Percentiles rank a stretch among this genome's conserved stretches.
Evolutionary conservation across 805 yeast species (phyloP).

Genomic region (Nakazawaea sp.): DNA sequence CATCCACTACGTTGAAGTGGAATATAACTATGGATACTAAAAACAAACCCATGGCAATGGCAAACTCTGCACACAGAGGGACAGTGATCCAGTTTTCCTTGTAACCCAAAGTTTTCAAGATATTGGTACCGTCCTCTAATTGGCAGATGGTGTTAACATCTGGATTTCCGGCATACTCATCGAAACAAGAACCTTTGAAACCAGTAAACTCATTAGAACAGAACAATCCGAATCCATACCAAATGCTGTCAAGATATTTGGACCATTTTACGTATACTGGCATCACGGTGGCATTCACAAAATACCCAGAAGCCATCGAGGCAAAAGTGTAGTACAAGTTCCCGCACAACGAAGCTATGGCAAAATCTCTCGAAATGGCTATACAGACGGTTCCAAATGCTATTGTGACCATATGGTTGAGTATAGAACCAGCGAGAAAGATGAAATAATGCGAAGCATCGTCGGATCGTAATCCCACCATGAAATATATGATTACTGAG

Average conservation of each 20-base stretch:
- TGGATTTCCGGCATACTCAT: constrained; percentile 25
- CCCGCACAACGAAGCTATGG: constrained; percentile 53
- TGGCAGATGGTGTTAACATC: constrained; percentile 29
- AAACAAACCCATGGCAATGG: constrained; percentile 47
- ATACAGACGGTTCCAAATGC: constrained; percentile 46
- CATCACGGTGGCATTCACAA: constrained; percentile 63
- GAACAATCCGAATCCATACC: constrained; percentile 73
- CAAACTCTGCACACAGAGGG: constrained; percentile 47
- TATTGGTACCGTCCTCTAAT: constrained; percentile 48
- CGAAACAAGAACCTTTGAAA: constrained; percentile 49
- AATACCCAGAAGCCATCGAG: constrained; percentile 76
- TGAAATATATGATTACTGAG: constrained; percentile 60
- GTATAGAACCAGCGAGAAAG: constrained; percentile 51
- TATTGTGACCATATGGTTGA: constrained; percentile 51
- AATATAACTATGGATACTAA: constrained; percentile 35
- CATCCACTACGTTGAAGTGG: constrained; percentile 35
- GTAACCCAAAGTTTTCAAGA: constrained; percentile 52
- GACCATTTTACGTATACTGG: constrained; percentile 88
- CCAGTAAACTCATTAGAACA: constrained; percentile 59
- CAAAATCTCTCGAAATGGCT: constrained; percentile 52
- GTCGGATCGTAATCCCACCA: constrained; percentile 61
- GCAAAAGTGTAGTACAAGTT: constrained; percentile 65
- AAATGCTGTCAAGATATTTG: constrained; percentile 66
- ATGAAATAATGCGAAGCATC: constrained; percentile 46
- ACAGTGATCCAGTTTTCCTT: constrained; percentile 49